Evolutionary conservation across 129 eudicot genomes (phyloP).

Genomic region (Tanacetum coccineum): DNA sequence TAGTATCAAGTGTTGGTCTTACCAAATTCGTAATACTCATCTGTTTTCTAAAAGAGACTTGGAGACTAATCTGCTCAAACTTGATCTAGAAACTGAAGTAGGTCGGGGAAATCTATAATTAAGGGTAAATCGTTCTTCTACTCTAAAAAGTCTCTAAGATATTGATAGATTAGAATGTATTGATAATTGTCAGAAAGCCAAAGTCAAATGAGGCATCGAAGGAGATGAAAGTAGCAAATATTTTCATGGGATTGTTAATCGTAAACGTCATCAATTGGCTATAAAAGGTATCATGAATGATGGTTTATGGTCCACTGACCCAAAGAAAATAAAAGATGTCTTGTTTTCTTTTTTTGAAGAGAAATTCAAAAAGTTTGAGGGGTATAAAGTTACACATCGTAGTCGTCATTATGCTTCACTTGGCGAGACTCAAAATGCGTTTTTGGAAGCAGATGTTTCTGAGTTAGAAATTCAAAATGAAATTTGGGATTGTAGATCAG

Average conservation of each 20-base stretch:
- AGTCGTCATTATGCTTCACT: neutral
- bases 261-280: neutral
- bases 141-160: neutral
- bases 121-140: neutral
- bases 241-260: neutral
- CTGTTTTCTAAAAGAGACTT: neutral
- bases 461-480: neutral
- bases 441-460: neutral
- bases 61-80: neutral
- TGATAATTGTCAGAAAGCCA: neutral
- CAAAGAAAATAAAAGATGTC: neutral
- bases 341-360: neutral
- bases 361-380: constrained; percentile 1
- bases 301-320: neutral
- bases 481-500: neutral
- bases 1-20: neutral
- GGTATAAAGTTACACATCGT: neutral
- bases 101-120: neutral
- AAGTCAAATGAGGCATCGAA: neutral
- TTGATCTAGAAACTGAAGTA: neutral
- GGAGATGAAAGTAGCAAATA: neutral
- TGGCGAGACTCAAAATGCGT: neutral
- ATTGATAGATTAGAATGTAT: neutral
- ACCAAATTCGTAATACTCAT: neutral
- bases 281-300: neutral